Conservation (phyloP, 768 basidiomycete genomes). For the Auriculariales sp. region DNA sequence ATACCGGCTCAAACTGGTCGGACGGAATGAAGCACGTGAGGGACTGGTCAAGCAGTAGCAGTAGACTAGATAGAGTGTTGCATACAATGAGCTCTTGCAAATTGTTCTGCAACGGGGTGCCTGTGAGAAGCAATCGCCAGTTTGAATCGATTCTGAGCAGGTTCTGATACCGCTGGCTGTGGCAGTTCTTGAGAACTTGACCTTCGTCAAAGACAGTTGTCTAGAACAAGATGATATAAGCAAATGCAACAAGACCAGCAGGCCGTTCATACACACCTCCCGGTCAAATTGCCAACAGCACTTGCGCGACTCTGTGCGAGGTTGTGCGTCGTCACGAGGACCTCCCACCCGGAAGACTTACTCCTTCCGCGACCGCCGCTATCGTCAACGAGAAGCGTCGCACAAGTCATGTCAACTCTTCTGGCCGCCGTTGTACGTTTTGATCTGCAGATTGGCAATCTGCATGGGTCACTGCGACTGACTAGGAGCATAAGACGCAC, state of each 20-base stretch:
- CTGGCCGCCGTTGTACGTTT: constrained; percentile 90
- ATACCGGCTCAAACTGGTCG: constrained; percentile 66
- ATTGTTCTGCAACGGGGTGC: constrained; percentile 90
- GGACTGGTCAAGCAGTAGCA: constrained; percentile 42
- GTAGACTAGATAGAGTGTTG: constrained; percentile 10
- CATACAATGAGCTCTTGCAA: constrained; percentile 78
- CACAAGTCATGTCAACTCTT: constrained; percentile 66
- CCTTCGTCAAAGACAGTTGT: constrained; percentile 94
- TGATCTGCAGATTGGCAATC: no score
- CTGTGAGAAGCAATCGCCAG: constrained; percentile 88
- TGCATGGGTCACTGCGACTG: no score
- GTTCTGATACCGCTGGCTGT: constrained; percentile 89
- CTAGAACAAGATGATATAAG: no score
- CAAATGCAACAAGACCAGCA: no score
- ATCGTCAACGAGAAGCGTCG: constrained; percentile 48
- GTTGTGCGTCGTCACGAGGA: constrained; percentile 92
- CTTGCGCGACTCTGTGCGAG: constrained; percentile 84
- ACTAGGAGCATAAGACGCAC: no score
- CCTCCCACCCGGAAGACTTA: constrained; percentile 60
- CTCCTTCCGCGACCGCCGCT: no score
- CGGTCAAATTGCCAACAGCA: constrained; percentile 85
- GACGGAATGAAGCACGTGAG: constrained; percentile 96
- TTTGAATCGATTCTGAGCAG: constrained; percentile 70
- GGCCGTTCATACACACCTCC: constrained; percentile 88
- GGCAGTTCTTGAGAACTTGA: constrained; percentile 92